Evolutionary conservation across 495 filamentous ascomycete species (phyloP).

Genomic region (Entonaema liquescens): DNA sequence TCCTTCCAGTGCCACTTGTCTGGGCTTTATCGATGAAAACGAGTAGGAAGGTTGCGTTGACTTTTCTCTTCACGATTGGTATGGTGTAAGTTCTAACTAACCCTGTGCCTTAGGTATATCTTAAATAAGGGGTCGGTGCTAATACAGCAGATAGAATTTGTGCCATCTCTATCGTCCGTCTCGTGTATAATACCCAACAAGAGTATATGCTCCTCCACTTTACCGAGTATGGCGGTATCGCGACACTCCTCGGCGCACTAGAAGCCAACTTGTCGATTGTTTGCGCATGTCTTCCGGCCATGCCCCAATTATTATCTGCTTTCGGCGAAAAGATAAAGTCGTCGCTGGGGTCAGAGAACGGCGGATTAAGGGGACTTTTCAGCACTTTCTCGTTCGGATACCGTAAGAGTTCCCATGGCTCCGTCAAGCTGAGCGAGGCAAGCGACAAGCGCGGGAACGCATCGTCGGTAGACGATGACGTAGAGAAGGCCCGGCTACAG

Average conservation of each 20-base stretch:
- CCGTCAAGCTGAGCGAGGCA: conserved; percentile 2
- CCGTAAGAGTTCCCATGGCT: not conserved
- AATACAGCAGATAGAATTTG: not conserved
- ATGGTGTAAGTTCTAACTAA: not conserved
- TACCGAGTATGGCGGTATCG: not conserved
- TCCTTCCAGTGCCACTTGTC: not conserved
- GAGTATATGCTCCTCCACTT: not conserved
- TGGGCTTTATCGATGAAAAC: not conserved
- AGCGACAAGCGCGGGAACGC: not conserved
- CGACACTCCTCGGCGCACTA: not conserved
- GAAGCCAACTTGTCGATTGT: not conserved
- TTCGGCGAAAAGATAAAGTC: not conserved
- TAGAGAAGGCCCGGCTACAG: conserved; percentile 5
- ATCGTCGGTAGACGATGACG: not conserved
- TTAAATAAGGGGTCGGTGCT: not conserved
- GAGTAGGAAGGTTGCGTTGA: not conserved
- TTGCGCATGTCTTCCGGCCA: not conserved
- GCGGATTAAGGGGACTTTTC: conserved; percentile 9
- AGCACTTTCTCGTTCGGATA: conserved; percentile 10
- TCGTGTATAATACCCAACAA: not conserved
- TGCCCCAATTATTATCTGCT: not conserved
- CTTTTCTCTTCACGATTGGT: not conserved
- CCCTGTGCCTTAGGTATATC: no score
- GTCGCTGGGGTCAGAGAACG: not conserved
- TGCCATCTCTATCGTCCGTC: not conserved